Conservation (phyloP, 2,329 filamentous ascomycete genomes). For the Paradendryphiella salina region DNA sequence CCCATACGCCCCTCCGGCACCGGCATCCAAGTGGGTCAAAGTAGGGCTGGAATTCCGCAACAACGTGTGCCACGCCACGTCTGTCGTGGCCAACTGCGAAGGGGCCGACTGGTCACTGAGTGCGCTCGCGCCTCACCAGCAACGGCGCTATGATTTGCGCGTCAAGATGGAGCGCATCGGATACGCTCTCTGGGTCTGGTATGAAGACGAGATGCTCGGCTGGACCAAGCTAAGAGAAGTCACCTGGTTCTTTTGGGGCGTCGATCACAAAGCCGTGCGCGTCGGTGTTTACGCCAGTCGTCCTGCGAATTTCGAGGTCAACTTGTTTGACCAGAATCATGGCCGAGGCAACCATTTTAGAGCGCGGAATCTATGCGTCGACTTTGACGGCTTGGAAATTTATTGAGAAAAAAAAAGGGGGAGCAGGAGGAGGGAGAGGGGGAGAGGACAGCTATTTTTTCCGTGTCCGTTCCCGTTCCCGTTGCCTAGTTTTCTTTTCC, state of each 20-base stretch:
- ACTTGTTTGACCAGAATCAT: constrained; percentile 38
- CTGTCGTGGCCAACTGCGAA: constrained; percentile 60
- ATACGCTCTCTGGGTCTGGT: constrained; percentile 61
- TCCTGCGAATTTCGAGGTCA: constrained; percentile 54
- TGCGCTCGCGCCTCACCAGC: constrained; percentile 50
- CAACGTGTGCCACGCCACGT: constrained; percentile 58
- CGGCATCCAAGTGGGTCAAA: constrained; percentile 62
- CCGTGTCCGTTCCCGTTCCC: neutral
- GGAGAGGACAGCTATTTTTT: neutral
- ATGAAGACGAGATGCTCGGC: constrained; percentile 49
- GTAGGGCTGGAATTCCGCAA: constrained; percentile 62
- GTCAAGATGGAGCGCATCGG: constrained; percentile 62
- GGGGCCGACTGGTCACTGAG: constrained; percentile 62
- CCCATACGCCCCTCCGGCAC: constrained; percentile 43
- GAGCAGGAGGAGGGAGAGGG: neutral
- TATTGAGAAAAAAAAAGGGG: too few species aligned
- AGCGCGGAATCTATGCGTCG: constrained; percentile 45
- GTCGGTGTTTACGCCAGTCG: constrained; percentile 63
- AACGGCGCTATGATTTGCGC: constrained; percentile 54
- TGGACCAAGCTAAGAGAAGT: constrained; percentile 64
- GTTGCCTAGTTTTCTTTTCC: neutral
- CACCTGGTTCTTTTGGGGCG: constrained; percentile 64
- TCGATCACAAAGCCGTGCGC: constrained; percentile 61
- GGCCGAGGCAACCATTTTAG: constrained; percentile 31
- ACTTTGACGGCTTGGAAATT: constrained; percentile 50